Base-by-base conservation (phyloP, 805 yeast species). In the Candida sakaeoensis region DNA sequence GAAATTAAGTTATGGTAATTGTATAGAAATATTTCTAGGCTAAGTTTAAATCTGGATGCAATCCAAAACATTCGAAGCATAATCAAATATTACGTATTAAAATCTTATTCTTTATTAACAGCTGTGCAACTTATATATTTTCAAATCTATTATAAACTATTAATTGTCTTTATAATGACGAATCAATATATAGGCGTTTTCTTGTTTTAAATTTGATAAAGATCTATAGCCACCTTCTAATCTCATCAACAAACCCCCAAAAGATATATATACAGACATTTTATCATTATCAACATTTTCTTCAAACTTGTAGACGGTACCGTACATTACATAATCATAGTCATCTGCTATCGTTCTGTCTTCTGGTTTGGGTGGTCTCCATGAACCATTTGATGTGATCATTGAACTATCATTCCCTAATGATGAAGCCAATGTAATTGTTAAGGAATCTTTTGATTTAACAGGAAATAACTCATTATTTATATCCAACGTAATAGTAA, bases 321-420 rank as follows among this genome's bases (percentile, higher is more conserved):
- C 99, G 60, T 90, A 81, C 98, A 93, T 91, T 49, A 93, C 98
- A 55, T 93, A 93, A 62, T 91, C 98, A 68, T 89, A 91, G 58
- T 93, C 98, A 60, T 91, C 97, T 50, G 96, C 96, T 54, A 91
- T 73, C 5, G 95, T 77, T 56, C 83, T 77, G 51, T 89, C 96
- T 43, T 82, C 85, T 9, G 85, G 75, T 62, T 77, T 85, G 33
- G 96, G 95, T 7, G 86, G 88, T 60, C 89, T 75, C 90, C 91
- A 84, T 18, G 85, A 77, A 14, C 84, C 82, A 49, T 79, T 71
- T 19, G 74, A 64, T 10, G 60, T 73, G 58, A 54, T 68, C 72
- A 45, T 68, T 46, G 57, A 60, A 4, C 65, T 51, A 26, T 75
- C 75, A 34, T 70, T 69, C 25, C 75, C 74, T 42, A 91, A 70